Conservation (phyloP, 306 rosid genomes). For the Spatholobus suberectus region DNA sequence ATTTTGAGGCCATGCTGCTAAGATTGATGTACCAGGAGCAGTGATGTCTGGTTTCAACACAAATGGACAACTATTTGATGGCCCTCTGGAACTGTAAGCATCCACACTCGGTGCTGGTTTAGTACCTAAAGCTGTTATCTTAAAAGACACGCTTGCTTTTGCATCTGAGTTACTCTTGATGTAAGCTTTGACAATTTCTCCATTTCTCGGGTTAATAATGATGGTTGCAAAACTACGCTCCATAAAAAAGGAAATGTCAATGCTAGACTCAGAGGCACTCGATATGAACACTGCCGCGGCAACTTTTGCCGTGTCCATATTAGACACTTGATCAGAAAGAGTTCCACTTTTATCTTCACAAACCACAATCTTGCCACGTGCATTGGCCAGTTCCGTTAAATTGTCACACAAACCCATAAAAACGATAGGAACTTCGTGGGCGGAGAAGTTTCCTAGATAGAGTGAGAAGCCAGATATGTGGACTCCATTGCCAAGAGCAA, state of each 20-base stretch:
- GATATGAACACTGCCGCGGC: constrained; percentile 57
- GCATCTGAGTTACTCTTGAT: not conserved
- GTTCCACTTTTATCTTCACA: constrained; percentile 45
- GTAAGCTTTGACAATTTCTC: constrained; percentile 32
- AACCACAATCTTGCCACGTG: constrained; percentile 53
- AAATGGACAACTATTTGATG: constrained; percentile 54
- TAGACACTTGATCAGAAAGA: not conserved
- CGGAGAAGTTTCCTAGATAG: constrained; percentile 43
- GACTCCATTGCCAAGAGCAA: constrained; percentile 31
- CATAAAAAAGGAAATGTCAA: constrained; percentile 4
- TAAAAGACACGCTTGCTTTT: constrained; percentile 49
- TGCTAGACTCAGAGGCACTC: too few relatives aligned
- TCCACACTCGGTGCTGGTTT: constrained; percentile 61
- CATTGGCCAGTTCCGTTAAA: constrained; percentile 20
- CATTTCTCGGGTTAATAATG: constrained; percentile 35
- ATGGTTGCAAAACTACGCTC: constrained; percentile 41
- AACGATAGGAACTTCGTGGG: constrained; percentile 43
- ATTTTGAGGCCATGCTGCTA: constrained; percentile 79
- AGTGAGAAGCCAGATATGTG: constrained; percentile 52
- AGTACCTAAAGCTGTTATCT: constrained; percentile 46
- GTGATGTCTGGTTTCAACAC: constrained; percentile 73
- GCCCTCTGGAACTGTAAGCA: constrained; percentile 66
- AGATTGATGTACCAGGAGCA: constrained; percentile 69
- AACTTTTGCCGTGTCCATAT: constrained; percentile 36
- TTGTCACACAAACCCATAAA: constrained; percentile 49